Conservation (phyloP, 2,329 filamentous ascomycete species). For the Colletotrichum lentis region DNA sequence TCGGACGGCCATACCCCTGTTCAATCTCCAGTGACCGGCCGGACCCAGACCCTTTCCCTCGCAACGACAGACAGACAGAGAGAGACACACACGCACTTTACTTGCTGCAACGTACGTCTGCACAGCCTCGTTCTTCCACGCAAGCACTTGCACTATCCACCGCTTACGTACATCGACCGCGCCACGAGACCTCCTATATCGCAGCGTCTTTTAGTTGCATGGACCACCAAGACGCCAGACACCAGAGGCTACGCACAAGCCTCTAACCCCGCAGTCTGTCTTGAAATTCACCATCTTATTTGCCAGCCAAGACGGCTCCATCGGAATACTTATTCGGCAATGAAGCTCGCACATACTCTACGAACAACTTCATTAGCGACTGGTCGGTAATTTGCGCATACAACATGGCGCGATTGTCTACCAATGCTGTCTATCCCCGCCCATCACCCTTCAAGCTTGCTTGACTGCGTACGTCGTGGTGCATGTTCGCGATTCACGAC, state of each 20-base stretch:
- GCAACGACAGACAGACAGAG: neutral
- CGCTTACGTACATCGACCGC: constrained; percentile 23
- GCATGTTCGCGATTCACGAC: constrained; percentile 1
- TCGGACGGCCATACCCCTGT: neutral
- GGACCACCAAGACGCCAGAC: constrained; percentile 20
- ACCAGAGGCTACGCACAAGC: constrained; percentile 15
- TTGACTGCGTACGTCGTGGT: neutral
- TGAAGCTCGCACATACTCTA: neutral
- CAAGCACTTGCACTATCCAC: constrained; percentile 33
- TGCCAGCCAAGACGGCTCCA: constrained; percentile 7
- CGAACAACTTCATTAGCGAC: neutral
- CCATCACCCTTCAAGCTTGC: neutral
- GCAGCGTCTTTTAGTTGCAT: neutral
- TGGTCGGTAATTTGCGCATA: neutral
- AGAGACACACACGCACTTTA: neutral
- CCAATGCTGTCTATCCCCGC: neutral
- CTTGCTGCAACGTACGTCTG: constrained; percentile 2
- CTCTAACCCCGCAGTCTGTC: neutral
- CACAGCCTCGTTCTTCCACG: constrained; percentile 39
- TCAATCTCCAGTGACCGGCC: neutral
- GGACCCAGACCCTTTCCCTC: neutral
- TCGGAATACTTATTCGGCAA: neutral
- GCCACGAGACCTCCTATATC: constrained; percentile 26
- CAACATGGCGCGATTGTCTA: constrained; percentile 16
- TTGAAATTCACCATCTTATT: neutral